Base-by-base conservation (phyloP, 163 green algal species). In the Chloromonas sp. region DNA sequence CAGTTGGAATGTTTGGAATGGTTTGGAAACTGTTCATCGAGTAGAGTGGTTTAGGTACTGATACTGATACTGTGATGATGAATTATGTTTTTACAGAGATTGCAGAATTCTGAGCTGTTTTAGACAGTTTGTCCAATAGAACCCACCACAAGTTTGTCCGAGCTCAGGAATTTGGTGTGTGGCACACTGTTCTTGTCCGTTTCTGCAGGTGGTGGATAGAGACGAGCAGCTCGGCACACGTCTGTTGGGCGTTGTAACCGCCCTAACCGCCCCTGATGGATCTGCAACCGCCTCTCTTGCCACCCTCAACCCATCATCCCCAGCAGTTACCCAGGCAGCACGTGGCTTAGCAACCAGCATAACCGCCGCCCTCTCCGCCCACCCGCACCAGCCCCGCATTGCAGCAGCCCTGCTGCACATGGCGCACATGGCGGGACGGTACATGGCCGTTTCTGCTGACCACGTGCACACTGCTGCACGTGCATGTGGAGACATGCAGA, bases 371-470 rank as follows among this genome's bases (percentile, higher is more conserved):
- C 1, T 60, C 77, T 15, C 3, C 77, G 36, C 36, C 15, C 57
- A 60, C 60, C 77, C n/a, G 2, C 77, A 61, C 2, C 77, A 81
- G n/a, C 77, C n/a, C n/a, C 77, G 57, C 14, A 15, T 60, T 81
- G 77, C 77, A 57, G 77, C 77, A 61, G 77, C 77, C 2, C 77
- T 81, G 77, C n/a, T 81, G 77, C 77, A 81, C 14, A 61, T 81
- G 77, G 77, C n/a, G 77, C 36, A 81, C n/a, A 3, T 11, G 77
- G n/a, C 3, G 77, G 5, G 66, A 11, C 66, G 66, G 66, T 74
- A 11, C 66, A 74, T 11, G 66, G 66, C 66, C 5, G 66, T 11
- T 74, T 5, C 66, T 15, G 5, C 66, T 15, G 66, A 74, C 5
- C 66, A 81, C 57, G 77, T 81, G 2, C n/a, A 61, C 3, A 11